phyloP scores from a whole-genome alignment of 1,139 yeast genomes.

The Arxiozyma telluris region DNA sequence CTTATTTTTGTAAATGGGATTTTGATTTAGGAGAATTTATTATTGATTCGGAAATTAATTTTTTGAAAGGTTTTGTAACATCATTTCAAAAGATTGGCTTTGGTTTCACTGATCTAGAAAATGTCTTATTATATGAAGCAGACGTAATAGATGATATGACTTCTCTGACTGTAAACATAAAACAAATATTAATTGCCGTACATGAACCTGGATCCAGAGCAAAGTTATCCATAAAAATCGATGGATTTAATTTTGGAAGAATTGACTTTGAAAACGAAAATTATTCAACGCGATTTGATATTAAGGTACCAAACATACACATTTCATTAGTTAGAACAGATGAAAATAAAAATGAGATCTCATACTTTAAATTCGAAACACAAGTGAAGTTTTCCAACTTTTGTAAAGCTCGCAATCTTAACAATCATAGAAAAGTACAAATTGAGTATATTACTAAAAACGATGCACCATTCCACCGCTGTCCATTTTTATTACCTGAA shows the following conservation, averaged over 20 bases:
- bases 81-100: slow-evolving; percentile 44
- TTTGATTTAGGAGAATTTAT: slow-evolving; percentile 53
- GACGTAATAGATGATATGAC: slow-evolving; percentile 63
- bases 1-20: slow-evolving; percentile 88
- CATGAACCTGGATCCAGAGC: slow-evolving; percentile 28
- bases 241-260: slow-evolving; percentile 38
- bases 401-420: slow-evolving; percentile 44
- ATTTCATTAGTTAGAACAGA: slow-evolving; percentile 24
- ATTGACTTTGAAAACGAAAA: slow-evolving; percentile 65
- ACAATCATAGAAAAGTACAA: slow-evolving; percentile 43
- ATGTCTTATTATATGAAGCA: slow-evolving; percentile 50
- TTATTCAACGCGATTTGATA: slow-evolving; percentile 49
- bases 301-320: slow-evolving; percentile 40
- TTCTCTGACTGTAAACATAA: slow-evolving; percentile 35
- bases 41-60: slow-evolving; percentile 44
- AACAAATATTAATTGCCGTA: slow-evolving; percentile 29
- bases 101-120: slow-evolving; percentile 67
- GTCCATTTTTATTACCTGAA: slow-evolving; percentile 57
- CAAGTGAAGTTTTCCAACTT: slow-evolving; percentile 54
- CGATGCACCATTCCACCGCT: slow-evolving; percentile 78
- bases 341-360: slow-evolving; percentile 12
- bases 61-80: slow-evolving; percentile 40
- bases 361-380: slow-evolving; percentile 38
- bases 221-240: slow-evolving; percentile 28
- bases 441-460: slow-evolving; percentile 56